These are phyloP conservation scores for Scutellaria minor DNA, from an alignment of 257 asterid species.

Conservation along the genomic window DNA sequence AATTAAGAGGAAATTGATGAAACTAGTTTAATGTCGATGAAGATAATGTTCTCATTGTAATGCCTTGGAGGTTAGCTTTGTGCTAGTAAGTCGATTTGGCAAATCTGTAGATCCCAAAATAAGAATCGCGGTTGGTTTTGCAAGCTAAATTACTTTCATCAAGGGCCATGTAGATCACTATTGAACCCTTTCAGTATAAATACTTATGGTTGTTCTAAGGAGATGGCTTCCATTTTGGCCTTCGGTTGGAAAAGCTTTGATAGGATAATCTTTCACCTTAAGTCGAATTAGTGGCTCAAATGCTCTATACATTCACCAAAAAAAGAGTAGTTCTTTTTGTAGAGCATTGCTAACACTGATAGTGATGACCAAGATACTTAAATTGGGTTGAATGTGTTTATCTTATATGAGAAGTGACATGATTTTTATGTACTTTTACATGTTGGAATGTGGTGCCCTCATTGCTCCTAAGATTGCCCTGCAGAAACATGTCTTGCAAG, in stretches of 20 bases:
- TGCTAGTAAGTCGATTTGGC: background rate
- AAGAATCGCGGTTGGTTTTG: background rate
- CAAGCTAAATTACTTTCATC: background rate
- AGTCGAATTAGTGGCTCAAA: conserved; percentile 9
- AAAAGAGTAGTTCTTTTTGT: background rate
- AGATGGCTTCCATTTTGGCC: background rate
- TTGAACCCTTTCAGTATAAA: background rate
- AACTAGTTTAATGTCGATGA: background rate
- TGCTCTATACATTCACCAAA: conserved; percentile 16
- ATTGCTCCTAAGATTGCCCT: conserved; percentile 12
- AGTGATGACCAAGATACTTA: background rate
- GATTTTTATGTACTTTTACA: conserved; percentile 14
- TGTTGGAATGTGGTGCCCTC: conserved; percentile 24
- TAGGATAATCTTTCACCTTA: background rate
- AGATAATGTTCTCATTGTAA: background rate
- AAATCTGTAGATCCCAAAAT: background rate
- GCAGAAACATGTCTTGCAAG: conserved; percentile 1
- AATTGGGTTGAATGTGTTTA: background rate
- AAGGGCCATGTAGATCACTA: background rate
- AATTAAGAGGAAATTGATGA: background rate
- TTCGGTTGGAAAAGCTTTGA: background rate
- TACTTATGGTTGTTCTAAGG: background rate
- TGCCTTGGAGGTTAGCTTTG: background rate
- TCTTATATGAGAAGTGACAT: conserved; percentile 7
- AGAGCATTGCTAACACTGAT: background rate